These are phyloP conservation scores for Salix caprea DNA, from an alignment of 345 rosid species.

Conservation along the genomic window DNA sequence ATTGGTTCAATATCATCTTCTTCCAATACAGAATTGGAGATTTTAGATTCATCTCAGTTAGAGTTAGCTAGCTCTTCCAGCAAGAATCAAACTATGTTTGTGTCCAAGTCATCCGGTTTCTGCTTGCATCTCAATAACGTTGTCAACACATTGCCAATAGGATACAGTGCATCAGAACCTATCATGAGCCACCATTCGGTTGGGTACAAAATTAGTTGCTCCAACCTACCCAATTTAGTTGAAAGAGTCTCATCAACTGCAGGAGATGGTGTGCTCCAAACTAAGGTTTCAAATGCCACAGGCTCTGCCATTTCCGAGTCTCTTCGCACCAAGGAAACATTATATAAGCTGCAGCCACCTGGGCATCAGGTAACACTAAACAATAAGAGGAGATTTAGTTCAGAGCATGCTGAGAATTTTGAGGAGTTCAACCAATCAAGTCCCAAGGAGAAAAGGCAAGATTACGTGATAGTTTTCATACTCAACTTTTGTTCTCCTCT, in stretches of 20 bases:
- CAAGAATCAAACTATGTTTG: slow-evolving; percentile 17
- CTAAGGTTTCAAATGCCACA: slow-evolving; percentile 16
- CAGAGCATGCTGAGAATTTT: slow-evolving; percentile 31
- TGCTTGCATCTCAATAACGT: slow-evolving; percentile 62
- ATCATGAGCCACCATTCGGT: not conserved
- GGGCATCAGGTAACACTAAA: slow-evolving; percentile 27
- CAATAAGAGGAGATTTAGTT: slow-evolving; percentile 29
- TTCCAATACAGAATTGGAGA: slow-evolving; percentile 26
- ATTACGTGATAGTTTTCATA: slow-evolving; percentile 3
- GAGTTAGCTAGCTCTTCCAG: slow-evolving; percentile 23
- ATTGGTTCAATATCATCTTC: slow-evolving; percentile 21
- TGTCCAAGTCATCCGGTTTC: slow-evolving; percentile 47
- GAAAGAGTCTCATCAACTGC: slow-evolving; percentile 20
- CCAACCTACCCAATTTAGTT: slow-evolving; percentile 8
- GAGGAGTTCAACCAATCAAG: slow-evolving; percentile 36
- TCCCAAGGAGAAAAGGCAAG: slow-evolving; percentile 46
- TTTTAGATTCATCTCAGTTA: slow-evolving; percentile 21
- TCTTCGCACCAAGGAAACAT: slow-evolving; percentile 18
- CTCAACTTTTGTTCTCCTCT: not conserved
- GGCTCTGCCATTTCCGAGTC: slow-evolving; percentile 29
- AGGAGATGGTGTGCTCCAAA: slow-evolving; percentile 22
- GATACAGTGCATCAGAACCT: slow-evolving; percentile 17
- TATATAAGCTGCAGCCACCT: slow-evolving; percentile 8
- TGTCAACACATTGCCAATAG: slow-evolving; percentile 24
- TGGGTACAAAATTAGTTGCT: slow-evolving; percentile 12